Percentiles rank a stretch among this genome's conserved stretches.
Conservation (phyloP, 1,284 basidiomycete species). For the Fereydounia khargensis region DNA sequence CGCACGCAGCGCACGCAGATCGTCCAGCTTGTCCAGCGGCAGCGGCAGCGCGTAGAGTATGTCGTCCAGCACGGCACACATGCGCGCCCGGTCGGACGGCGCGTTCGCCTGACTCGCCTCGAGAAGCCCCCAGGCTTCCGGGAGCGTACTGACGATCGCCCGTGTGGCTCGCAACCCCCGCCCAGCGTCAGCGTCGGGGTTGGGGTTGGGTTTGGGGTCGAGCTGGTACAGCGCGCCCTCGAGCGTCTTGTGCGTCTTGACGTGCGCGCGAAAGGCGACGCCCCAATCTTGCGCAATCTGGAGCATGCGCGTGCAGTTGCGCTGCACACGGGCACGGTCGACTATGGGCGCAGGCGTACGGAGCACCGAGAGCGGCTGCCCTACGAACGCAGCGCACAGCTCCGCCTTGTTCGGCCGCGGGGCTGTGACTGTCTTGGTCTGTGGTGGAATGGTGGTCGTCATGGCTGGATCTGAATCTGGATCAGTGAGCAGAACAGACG, state of each 20-base stretch:
- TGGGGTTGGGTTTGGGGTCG: slow-evolving; percentile 63
- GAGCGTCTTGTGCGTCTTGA: slow-evolving; percentile 77
- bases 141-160: slow-evolving; percentile 75
- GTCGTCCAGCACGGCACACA: no score
- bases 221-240: slow-evolving; percentile 42
- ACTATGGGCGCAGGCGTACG: slow-evolving; percentile 77
- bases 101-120: slow-evolving; percentile 66
- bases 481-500: no score
- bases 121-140: slow-evolving; percentile 75
- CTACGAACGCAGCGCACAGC: slow-evolving; percentile 7
- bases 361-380: slow-evolving; percentile 61
- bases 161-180: no score
- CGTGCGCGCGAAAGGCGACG: slow-evolving; percentile 70
- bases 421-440: no score
- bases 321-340: slow-evolving; percentile 68
- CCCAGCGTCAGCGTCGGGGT: no score
- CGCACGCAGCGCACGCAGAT: slow-evolving; percentile 67
- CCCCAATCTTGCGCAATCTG: slow-evolving; percentile 67
- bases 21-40: slow-evolving; percentile 69
- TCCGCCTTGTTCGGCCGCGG: no score
- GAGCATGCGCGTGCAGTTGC: slow-evolving; percentile 74
- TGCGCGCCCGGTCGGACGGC: no score
- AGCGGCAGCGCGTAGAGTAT: slow-evolving; percentile 77
- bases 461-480: no score
- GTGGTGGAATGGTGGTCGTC: no score